Percentiles rank a stretch among this genome's conserved stretches.
These are phyloP conservation scores for Onygenales sp. DNA, from an alignment of 2,329 filamentous ascomycete genomes.

Conservation along the genomic window DNA sequence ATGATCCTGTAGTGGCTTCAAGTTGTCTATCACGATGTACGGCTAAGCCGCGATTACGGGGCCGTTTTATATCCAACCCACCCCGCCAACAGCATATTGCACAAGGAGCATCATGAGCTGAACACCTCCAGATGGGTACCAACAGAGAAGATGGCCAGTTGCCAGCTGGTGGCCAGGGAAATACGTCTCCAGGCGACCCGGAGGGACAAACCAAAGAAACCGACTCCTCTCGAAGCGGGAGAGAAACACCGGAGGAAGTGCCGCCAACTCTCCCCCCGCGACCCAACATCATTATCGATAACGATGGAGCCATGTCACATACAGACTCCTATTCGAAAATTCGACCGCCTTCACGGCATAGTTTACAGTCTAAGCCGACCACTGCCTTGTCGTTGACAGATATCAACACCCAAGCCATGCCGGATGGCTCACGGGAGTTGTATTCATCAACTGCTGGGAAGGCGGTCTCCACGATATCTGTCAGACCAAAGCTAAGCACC, in stretches of 20 bases:
- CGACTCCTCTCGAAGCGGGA: constrained; percentile 9
- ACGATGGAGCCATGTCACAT: constrained; percentile 20
- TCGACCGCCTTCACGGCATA: constrained; percentile 24
- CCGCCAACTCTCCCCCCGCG: constrained; percentile 40
- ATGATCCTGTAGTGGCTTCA: no score
- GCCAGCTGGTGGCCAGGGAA: neutral
- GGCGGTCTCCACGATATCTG: constrained; percentile 17
- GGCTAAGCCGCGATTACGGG: no score
- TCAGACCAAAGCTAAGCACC: constrained; percentile 27
- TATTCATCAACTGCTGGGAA: constrained; percentile 40
- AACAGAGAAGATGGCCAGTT: neutral
- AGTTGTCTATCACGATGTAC: no score
- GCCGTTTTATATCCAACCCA: no score
- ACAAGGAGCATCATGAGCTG: neutral
- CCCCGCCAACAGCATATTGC: no score
- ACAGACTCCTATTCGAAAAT: constrained; percentile 22
- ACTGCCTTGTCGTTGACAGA: constrained; percentile 77
- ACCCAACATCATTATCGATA: constrained; percentile 29
- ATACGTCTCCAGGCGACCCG: neutral
- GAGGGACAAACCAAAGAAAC: neutral
- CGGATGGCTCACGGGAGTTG: constrained; percentile 58
- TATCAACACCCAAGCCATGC: constrained; percentile 65
- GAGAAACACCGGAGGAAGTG: constrained; percentile 22
- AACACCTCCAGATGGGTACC: constrained; percentile 5
- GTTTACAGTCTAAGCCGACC: constrained; percentile 57